Evolutionary conservation across 148 eudicot species (phyloP).

Genomic region (Hydrangea macrophylla): DNA sequence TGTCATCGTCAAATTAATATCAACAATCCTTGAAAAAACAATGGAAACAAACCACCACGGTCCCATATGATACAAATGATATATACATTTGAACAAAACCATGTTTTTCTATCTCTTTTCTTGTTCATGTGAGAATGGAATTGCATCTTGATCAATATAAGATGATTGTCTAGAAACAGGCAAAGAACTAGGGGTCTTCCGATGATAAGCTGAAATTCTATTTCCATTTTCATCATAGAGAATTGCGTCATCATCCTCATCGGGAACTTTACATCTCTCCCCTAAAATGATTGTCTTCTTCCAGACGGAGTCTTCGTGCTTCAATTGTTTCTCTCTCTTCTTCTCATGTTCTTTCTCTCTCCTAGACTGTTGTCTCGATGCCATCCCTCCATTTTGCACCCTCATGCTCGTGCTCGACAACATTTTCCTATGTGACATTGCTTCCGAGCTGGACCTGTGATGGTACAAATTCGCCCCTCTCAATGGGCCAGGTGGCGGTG

Average conservation of each 20-base stretch:
- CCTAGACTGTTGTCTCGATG: conserved; percentile 18
- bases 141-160: neutral
- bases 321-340: conserved; percentile 27
- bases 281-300: conserved; percentile 69
- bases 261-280: conserved; percentile 62
- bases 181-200: neutral
- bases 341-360: neutral
- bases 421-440: conserved; percentile 29
- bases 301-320: conserved; percentile 64
- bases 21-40: no score
- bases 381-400: conserved; percentile 17
- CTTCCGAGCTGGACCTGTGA: conserved; percentile 27
- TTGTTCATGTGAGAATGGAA: neutral
- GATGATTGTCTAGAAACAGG: neutral
- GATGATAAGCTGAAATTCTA: conserved; percentile 29
- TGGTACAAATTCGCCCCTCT: conserved; percentile 19
- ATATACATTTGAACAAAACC: neutral
- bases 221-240: conserved; percentile 31
- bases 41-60: no score
- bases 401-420: conserved; percentile 51
- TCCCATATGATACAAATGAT: neutral
- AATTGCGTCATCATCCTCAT: conserved; percentile 22
- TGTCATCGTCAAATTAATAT: no score
- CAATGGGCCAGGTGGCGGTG: conserved; percentile 31
- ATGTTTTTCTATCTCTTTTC: neutral